These are phyloP conservation scores for Rhodofomes roseus DNA, from an alignment of 1,284 basidiomycete genomes.

Conservation along the genomic window DNA sequence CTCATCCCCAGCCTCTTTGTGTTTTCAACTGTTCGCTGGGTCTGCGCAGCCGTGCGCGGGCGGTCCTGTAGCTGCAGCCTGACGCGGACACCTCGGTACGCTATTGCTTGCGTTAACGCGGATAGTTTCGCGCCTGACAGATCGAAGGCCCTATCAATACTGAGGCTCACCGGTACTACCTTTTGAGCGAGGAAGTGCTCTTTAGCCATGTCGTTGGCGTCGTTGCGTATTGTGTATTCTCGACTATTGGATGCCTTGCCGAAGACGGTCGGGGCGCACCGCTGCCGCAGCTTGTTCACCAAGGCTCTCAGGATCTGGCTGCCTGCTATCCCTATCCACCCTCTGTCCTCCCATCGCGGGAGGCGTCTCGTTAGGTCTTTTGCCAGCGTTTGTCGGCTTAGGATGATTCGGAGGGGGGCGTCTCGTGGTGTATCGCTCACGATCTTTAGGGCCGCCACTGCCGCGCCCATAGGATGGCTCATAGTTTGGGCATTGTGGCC, in stretches of 20 bases:
- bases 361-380: neutral
- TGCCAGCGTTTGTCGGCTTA: slow-evolving; percentile 4
- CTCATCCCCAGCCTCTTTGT: no score
- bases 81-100: slow-evolving; percentile 22
- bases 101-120: slow-evolving; percentile 22
- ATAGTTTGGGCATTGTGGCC: rapidly evolving
- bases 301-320: neutral
- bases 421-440: neutral
- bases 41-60: no score
- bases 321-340: slow-evolving; percentile 3
- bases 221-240: no score
- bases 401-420: neutral
- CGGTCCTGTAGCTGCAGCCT: no score
- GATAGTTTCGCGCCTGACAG: slow-evolving; percentile 23
- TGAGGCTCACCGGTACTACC: slow-evolving; percentile 9
- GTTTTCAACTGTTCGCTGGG: no score
- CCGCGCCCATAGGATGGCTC: neutral
- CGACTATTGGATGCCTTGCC: slow-evolving; percentile 28
- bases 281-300: slow-evolving; percentile 4
- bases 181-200: slow-evolving; percentile 24
- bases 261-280: slow-evolving; percentile 18
- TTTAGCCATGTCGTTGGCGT: no score
- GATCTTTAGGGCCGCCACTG: neutral
- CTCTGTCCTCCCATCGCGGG: slow-evolving; percentile 5
- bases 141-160: neutral